Conservation (phyloP, 768 basidiomycete species). For the Dacryopinax spathularia region DNA sequence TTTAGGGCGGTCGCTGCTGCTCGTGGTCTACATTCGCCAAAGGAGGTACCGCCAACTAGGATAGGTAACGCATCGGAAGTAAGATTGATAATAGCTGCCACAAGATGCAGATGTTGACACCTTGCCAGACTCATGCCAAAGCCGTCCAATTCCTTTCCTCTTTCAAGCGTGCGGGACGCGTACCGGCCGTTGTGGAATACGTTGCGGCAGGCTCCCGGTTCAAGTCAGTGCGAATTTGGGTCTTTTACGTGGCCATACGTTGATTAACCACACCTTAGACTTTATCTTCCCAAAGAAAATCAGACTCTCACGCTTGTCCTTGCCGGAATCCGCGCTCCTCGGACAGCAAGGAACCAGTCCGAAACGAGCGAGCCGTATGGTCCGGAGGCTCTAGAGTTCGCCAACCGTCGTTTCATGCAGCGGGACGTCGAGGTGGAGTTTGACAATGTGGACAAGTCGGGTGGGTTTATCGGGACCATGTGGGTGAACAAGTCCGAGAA, state of each 20-base stretch:
- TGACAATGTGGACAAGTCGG: constrained; percentile 80
- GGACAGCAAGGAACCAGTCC: constrained; percentile 55
- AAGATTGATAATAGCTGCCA: constrained; percentile 10
- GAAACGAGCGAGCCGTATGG: constrained; percentile 90
- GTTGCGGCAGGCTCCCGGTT: constrained; percentile 90
- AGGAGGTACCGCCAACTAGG: constrained; percentile 63
- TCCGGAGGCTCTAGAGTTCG: constrained; percentile 63
- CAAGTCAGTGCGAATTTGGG: constrained; percentile 43
- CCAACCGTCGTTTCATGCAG: constrained; percentile 73
- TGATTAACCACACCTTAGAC: constrained; percentile 28
- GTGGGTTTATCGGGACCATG: constrained; percentile 85
- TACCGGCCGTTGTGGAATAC: constrained; percentile 80
- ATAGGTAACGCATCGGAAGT: constrained; percentile 91
- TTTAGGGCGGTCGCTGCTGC: constrained; percentile 58
- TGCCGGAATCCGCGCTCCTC: constrained; percentile 79
- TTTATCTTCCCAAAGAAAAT: constrained; percentile 81
- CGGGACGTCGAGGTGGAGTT: constrained; percentile 90
- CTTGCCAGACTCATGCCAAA: constrained; percentile 43
- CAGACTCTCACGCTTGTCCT: constrained; percentile 87
- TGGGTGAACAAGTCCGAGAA: constrained; percentile 79
- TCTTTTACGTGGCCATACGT: neutral
- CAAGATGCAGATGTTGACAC: neutral
- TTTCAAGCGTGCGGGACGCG: constrained; percentile 77
- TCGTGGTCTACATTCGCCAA: constrained; percentile 83
- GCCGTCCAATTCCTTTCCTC: constrained; percentile 78